A percentile compares a stretch with the other conserved stretches of the same genome.
These are phyloP conservation scores for Mycena maculata DNA, from an alignment of 768 basidiomycete genomes.

Conservation along the genomic window DNA sequence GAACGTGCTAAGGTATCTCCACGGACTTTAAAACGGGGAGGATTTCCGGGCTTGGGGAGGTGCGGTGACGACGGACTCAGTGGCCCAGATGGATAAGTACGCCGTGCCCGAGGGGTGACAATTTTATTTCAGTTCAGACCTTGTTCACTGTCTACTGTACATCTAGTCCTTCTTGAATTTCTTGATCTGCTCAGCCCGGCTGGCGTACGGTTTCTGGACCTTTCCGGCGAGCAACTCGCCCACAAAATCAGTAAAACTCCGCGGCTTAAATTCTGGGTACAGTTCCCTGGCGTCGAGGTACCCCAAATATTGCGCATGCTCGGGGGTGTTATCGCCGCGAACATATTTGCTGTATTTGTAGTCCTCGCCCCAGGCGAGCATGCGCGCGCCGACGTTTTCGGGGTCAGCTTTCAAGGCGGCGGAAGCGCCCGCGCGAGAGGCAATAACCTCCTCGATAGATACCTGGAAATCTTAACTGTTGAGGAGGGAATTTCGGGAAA, in stretches of 20 bases:
- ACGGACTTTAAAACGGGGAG: no score
- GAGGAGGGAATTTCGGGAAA: no score
- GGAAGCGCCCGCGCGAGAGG: not conserved
- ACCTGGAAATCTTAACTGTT: slow-evolving; percentile 4
- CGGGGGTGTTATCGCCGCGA: slow-evolving; percentile 44
- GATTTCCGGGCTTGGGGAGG: no score
- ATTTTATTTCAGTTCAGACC: no score
- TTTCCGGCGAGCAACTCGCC: slow-evolving; percentile 17
- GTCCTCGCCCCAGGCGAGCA: slow-evolving; percentile 7
- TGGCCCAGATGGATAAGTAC: no score
- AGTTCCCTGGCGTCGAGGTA: slow-evolving; percentile 44
- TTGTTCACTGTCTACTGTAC: no score
- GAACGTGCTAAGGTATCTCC: no score
- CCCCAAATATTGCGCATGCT: slow-evolving; percentile 35
- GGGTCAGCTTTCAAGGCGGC: not conserved
- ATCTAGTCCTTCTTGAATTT: no score
- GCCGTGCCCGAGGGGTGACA: no score
- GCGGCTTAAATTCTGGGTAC: slow-evolving; percentile 40
- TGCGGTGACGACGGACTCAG: no score
- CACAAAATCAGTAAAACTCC: slow-evolving; percentile 4
- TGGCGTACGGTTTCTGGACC: slow-evolving; percentile 5
- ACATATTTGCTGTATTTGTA: slow-evolving; percentile 41
- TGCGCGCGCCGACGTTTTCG: not conserved
- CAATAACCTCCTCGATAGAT: slow-evolving; percentile 1
- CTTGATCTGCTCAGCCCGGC: no score